These are phyloP conservation scores for Aspergillus melleus DNA, from an alignment of 2,329 filamentous ascomycete genomes.

Conservation along the genomic window DNA sequence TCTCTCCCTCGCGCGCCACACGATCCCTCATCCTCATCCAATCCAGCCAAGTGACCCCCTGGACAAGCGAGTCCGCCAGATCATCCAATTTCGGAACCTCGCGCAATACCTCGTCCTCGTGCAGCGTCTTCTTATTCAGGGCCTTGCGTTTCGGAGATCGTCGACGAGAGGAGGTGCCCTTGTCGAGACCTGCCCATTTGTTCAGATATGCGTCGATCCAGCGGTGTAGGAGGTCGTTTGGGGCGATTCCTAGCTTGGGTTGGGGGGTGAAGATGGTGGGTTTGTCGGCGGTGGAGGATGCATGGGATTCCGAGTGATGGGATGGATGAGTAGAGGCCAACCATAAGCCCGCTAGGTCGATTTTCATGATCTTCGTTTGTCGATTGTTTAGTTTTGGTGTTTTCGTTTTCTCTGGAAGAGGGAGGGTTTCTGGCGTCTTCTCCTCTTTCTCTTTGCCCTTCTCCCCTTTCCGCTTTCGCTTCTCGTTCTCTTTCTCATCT, in stretches of 20 bases:
- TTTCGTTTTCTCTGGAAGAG: neutral
- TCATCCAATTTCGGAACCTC: constrained; percentile 70
- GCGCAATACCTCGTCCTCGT: neutral
- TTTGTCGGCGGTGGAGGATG: too few species aligned
- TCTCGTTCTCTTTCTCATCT: too few species aligned
- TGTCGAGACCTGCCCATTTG: constrained; percentile 23
- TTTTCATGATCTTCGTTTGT: constrained; percentile 56
- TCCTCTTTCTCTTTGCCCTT: constrained; percentile 9
- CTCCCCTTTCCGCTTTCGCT: too few species aligned
- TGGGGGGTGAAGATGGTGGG: neutral
- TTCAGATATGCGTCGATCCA: constrained; percentile 30
- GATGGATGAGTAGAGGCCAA: constrained; percentile 29
- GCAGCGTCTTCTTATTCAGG: neutral
- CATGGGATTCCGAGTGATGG: neutral
- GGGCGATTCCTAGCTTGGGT: neutral
- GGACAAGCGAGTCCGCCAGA: constrained; percentile 74
- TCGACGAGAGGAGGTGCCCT: neutral
- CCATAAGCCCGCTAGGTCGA: constrained; percentile 62
- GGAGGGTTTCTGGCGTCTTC: constrained; percentile 14
- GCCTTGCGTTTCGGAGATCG: neutral
- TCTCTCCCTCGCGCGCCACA: constrained; percentile 24
- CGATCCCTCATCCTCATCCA: constrained; percentile 59
- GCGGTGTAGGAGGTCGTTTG: constrained; percentile 9
- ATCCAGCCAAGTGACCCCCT: constrained; percentile 73
- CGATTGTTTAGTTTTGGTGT: constrained; percentile 16